Conservation (phyloP, 2,329 filamentous ascomycete genomes). For the Colletotrichum tanaceti region DNA sequence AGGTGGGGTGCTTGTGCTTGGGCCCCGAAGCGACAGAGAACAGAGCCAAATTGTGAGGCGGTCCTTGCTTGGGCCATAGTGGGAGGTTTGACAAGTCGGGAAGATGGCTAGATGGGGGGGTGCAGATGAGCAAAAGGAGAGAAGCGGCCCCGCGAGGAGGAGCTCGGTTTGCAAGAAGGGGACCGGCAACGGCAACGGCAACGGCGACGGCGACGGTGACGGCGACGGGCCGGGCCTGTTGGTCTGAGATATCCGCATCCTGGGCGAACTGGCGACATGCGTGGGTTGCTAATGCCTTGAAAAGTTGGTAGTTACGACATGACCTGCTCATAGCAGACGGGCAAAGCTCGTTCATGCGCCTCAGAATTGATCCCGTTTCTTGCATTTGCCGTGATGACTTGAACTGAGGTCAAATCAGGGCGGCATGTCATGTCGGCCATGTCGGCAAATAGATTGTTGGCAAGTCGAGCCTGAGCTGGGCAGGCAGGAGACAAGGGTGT, state of each 20-base stretch:
- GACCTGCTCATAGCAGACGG: neutral
- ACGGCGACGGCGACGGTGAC: neutral
- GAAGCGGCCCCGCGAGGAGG: neutral
- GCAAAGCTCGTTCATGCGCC: neutral
- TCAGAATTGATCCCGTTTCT: neutral
- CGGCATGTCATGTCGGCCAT: neutral
- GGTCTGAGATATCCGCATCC: neutral
- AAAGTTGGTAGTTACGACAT: neutral
- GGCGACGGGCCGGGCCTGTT: neutral
- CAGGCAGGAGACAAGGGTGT: neutral
- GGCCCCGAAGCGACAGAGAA: slow-evolving; percentile 28
- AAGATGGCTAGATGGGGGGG: too few relatives aligned
- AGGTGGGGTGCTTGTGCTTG: slow-evolving; percentile 33
- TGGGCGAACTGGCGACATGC: neutral
- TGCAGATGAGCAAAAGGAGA: neutral
- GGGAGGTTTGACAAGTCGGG: too few relatives aligned
- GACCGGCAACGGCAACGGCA: neutral
- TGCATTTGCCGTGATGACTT: neutral
- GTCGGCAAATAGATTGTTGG: neutral
- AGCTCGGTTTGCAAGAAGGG: neutral
- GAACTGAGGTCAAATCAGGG: neutral
- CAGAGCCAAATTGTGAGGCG: neutral
- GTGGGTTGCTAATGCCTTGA: neutral
- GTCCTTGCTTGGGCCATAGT: neutral
- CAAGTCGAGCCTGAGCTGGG: neutral